phyloP scores from a whole-genome alignment of 805 yeast genomes.

The Metschnikowia arizonensis region DNA sequence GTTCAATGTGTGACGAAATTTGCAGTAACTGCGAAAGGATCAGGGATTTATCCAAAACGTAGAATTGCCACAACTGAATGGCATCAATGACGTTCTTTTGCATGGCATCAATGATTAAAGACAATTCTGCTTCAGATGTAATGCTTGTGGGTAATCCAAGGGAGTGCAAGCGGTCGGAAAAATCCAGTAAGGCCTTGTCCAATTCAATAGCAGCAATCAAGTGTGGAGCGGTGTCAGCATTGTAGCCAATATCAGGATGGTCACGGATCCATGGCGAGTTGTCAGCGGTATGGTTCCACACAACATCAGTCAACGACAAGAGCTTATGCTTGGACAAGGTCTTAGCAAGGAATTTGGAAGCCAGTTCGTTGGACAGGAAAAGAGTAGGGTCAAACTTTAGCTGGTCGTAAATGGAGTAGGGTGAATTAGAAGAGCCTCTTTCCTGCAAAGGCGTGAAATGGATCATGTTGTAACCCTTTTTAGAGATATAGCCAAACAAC shows the following conservation, averaged over 20 bases:
- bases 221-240: slow-evolving; percentile 84
- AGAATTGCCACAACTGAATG: slow-evolving; percentile 82
- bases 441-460: slow-evolving; percentile 93
- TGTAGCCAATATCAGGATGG: slow-evolving; percentile 90
- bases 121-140: slow-evolving; percentile 49
- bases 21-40: slow-evolving; percentile 38
- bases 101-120: slow-evolving; percentile 61
- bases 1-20: slow-evolving; percentile 29
- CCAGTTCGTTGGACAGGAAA: slow-evolving; percentile 55
- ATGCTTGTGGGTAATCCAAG: slow-evolving; percentile 62
- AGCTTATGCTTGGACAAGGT: slow-evolving; percentile 56
- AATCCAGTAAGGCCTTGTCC: slow-evolving; percentile 63
- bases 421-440: slow-evolving; percentile 88
- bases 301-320: slow-evolving; percentile 84
- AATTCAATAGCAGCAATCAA: slow-evolving; percentile 78
- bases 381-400: slow-evolving; percentile 63
- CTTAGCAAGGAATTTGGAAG: slow-evolving; percentile 44
- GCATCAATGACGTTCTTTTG: slow-evolving; percentile 61
- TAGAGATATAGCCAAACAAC: slow-evolving; percentile 55
- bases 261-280: slow-evolving; percentile 81
- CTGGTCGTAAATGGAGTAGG: slow-evolving; percentile 89
- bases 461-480: slow-evolving; percentile 89
- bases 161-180: slow-evolving; percentile 52
- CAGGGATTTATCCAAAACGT: slow-evolving; percentile 57
- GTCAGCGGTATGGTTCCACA: slow-evolving; percentile 91